These are phyloP conservation scores for Chrysophaeum taylorii DNA, from an alignment of 352 stramenopile species.

Conservation along the genomic window DNA sequence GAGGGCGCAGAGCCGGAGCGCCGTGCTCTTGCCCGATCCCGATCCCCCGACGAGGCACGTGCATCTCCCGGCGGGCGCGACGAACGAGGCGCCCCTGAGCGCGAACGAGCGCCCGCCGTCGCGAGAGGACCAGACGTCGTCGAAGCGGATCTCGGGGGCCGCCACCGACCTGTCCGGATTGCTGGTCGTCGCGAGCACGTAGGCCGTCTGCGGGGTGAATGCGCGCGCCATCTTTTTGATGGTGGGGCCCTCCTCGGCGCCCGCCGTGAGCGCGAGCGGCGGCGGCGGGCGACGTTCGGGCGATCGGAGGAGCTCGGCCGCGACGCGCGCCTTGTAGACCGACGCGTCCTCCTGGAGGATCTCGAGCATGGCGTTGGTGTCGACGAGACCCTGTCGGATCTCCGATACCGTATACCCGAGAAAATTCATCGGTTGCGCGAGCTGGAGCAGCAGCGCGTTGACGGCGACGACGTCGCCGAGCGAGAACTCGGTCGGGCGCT, in stretches of 20 bases:
- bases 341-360: neutral
- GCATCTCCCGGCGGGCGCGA: neutral
- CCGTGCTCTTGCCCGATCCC: neutral
- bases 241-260: too few relatives aligned
- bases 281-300: too few relatives aligned
- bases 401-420: conserved; percentile 39
- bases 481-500: conserved; percentile 32
- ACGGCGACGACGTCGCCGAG: conserved; percentile 64
- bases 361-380: neutral
- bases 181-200: too few relatives aligned
- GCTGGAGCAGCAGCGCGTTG: conserved; percentile 63
- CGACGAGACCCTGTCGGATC: conserved; percentile 8
- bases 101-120: neutral
- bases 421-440: conserved; percentile 68
- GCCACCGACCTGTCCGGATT: too few relatives aligned
- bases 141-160: neutral
- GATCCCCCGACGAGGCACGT: conserved; percentile 1
- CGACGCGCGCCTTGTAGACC: neutral
- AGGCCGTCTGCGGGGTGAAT: too few relatives aligned
- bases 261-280: too few relatives aligned
- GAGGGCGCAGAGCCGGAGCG: neutral
- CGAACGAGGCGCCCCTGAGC: neutral
- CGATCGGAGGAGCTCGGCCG: too few relatives aligned
- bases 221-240: too few relatives aligned
- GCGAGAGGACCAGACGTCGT: neutral